phyloP scores from a whole-genome alignment of 768 basidiomycete genomes.

The Lentinula boryana region DNA sequence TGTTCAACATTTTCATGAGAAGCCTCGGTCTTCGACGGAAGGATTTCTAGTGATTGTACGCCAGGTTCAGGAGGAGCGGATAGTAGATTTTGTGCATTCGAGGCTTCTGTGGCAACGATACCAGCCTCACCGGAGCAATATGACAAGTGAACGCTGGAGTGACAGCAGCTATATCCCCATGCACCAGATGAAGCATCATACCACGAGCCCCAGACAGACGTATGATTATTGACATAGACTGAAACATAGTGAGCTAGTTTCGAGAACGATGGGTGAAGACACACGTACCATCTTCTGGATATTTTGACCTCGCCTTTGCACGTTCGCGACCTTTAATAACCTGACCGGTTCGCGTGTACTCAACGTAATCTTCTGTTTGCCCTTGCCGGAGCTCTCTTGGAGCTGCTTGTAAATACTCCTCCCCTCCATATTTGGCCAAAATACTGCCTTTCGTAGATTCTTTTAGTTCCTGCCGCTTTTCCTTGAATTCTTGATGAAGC shows the following conservation, averaged over 20 bases:
- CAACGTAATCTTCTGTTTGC: constrained; percentile 96
- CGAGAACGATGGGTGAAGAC: background rate
- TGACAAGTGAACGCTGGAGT: constrained; percentile 77
- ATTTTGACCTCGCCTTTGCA: constrained; percentile 85
- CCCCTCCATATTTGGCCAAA: constrained; percentile 90
- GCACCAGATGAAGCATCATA: constrained; percentile 60
- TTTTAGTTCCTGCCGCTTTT: constrained; percentile 90
- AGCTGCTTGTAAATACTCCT: constrained; percentile 82
- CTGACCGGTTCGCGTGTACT: constrained; percentile 90
- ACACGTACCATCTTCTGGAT: constrained; percentile 87
- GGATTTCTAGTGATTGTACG: constrained; percentile 3
- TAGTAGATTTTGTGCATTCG: constrained; percentile 65
- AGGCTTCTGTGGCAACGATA: constrained; percentile 72
- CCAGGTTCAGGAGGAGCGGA: constrained; percentile 24
- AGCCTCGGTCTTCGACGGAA: constrained; percentile 11
- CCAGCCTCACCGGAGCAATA: constrained; percentile 90
- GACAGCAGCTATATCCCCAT: constrained; percentile 97
- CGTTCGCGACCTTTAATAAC: constrained; percentile 89
- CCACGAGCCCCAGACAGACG: constrained; percentile 97
- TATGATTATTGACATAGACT: constrained; percentile 94
- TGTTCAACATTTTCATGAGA: constrained; percentile 42
- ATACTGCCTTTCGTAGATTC: constrained; percentile 88
- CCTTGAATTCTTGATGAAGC: constrained; percentile 82
- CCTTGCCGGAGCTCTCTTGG: constrained; percentile 91
- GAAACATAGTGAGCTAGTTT: constrained; percentile 6